These are phyloP conservation scores for Metroxylon sagu DNA, from an alignment of 176 grass and related monocot species.

Conservation along the genomic window DNA sequence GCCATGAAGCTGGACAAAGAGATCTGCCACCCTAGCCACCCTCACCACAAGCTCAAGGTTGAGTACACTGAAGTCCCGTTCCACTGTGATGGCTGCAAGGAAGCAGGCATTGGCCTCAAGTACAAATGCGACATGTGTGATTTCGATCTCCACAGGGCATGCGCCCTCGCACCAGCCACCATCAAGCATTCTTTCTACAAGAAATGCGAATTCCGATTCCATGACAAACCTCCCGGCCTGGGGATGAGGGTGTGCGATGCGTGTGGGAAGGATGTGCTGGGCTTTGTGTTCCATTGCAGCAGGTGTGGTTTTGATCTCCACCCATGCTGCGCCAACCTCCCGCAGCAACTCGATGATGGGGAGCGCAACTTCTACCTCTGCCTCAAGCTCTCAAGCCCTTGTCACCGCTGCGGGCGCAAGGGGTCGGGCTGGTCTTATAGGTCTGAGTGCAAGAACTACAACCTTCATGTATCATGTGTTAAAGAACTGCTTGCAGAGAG, in stretches of 20 bases:
- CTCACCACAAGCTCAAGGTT: slow-evolving; percentile 30
- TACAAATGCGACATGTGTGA: slow-evolving; percentile 23
- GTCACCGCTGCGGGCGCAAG: slow-evolving; percentile 28
- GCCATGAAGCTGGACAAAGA: slow-evolving; percentile 38
- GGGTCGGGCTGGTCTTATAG: slow-evolving; percentile 24
- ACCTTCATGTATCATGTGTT: slow-evolving; percentile 26
- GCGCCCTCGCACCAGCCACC: slow-evolving; percentile 22
- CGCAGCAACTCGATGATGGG: slow-evolving; percentile 15
- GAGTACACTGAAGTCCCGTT: slow-evolving; percentile 32
- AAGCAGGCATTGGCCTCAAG: slow-evolving; percentile 34
- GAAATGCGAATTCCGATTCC: slow-evolving; percentile 23
- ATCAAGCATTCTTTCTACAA: slow-evolving; percentile 24
- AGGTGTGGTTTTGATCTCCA: slow-evolving; percentile 28
- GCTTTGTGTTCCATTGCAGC: slow-evolving; percentile 27
- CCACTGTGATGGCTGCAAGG: slow-evolving; percentile 22
- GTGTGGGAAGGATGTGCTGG: slow-evolving; percentile 19
- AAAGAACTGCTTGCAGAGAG: slow-evolving; percentile 33
- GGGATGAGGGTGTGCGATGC: slow-evolving; percentile 22
- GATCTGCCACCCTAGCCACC: slow-evolving; percentile 21
- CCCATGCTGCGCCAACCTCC: slow-evolving; percentile 31
- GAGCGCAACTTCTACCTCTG: slow-evolving; percentile 25
- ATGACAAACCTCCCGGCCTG: slow-evolving; percentile 12
- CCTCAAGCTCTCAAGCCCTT: slow-evolving; percentile 18
- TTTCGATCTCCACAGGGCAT: slow-evolving; percentile 31
- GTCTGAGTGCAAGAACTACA: slow-evolving; percentile 30